Conservation (phyloP, 345 rosid genomes). For the Lepidium africanum region DNA sequence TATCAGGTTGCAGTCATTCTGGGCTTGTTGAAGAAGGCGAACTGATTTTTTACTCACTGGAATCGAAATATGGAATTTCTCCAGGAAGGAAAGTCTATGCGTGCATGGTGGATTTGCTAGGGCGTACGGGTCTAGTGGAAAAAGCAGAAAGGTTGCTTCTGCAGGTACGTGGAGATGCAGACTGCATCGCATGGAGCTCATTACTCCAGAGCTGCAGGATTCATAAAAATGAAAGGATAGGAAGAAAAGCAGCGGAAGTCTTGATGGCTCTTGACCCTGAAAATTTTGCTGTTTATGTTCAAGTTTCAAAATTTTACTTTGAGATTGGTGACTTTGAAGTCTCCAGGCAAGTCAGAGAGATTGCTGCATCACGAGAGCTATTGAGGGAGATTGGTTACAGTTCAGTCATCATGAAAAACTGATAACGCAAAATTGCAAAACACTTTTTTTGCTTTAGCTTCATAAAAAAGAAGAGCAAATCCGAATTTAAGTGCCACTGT, state of each 20-base stretch:
- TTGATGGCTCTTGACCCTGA: slow-evolving; percentile 52
- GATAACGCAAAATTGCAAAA: not conserved
- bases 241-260: slow-evolving; percentile 56
- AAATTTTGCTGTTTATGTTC: slow-evolving; percentile 46
- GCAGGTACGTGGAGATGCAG: slow-evolving; percentile 38
- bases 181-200: slow-evolving; percentile 70
- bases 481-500: slow-evolving; percentile 21
- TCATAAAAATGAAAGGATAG: slow-evolving; percentile 47
- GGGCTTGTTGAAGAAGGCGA: slow-evolving; percentile 75
- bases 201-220: slow-evolving; percentile 66
- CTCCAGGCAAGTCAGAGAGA: slow-evolving; percentile 46
- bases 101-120: slow-evolving; percentile 74
- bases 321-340: slow-evolving; percentile 55
- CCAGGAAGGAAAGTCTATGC: slow-evolving; percentile 55
- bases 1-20: slow-evolving; percentile 66
- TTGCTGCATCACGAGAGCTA: slow-evolving; percentile 44
- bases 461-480: slow-evolving; percentile 24
- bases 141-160: slow-evolving; percentile 60
- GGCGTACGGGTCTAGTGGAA: slow-evolving; percentile 61
- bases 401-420: slow-evolving; percentile 34
- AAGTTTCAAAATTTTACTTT: slow-evolving; percentile 64
- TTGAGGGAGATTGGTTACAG: slow-evolving; percentile 52
- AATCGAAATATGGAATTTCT: slow-evolving; percentile 36
- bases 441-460: slow-evolving; percentile 20
- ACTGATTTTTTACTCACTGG: slow-evolving; percentile 39